Evolutionary conservation across 1,284 basidiomycete genomes (phyloP).

Genomic region (Golubevia sp.): DNA sequence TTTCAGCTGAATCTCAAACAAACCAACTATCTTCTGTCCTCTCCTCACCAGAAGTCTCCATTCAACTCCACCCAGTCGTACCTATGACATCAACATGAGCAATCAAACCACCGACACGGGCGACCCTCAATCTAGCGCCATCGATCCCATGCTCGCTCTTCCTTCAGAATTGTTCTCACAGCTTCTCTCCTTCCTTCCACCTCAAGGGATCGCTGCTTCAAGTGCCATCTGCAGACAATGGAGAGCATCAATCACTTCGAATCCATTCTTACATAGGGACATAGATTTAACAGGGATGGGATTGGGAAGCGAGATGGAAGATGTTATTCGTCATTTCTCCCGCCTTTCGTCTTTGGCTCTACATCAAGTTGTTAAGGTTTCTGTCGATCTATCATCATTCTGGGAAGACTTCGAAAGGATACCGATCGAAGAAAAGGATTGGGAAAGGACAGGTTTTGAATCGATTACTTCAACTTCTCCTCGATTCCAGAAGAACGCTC

Average conservation of each 20-base stretch:
- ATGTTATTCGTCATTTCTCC: not conserved
- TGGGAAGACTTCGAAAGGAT: not conserved
- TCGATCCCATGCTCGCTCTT: not conserved
- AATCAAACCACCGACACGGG: too few species aligned
- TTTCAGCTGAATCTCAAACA: too few species aligned
- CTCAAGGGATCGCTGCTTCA: not conserved
- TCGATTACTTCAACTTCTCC: too few species aligned
- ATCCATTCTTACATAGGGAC: not conserved
- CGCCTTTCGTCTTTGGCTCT: not conserved
- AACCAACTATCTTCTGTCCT: too few species aligned
- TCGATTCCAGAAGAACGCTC: too few species aligned
- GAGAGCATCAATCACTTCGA: not conserved
- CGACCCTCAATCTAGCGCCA: too few species aligned
- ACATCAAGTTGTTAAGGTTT: not conserved
- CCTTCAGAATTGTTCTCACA: not conserved
- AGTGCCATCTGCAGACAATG: not conserved
- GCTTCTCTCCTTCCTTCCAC: not conserved
- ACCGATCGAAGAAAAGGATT: too few species aligned
- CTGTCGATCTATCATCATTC: not conserved
- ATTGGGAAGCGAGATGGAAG: not conserved
- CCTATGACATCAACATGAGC: too few species aligned
- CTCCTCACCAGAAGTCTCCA: too few species aligned
- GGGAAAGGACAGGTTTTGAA: too few species aligned
- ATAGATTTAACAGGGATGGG: not conserved
- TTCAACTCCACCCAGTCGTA: too few species aligned